Conservation (phyloP, 2,329 filamentous ascomycete species). For the Aspergillus fumigatiaffinis region DNA sequence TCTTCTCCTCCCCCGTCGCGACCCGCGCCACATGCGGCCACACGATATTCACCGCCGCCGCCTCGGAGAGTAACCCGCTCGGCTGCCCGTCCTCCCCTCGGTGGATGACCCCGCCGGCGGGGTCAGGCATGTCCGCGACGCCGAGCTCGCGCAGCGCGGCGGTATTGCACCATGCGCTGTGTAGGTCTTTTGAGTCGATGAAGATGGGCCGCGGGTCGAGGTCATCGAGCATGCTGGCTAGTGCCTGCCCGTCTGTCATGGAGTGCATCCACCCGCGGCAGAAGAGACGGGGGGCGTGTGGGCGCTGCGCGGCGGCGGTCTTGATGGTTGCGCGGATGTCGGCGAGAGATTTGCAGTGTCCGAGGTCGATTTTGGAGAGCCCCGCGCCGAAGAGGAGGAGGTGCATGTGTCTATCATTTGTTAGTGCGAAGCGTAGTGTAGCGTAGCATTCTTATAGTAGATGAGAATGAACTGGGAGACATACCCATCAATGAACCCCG, state of each 20-base stretch:
- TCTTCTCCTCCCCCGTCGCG: constrained; percentile 40
- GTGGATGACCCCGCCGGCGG: constrained; percentile 45
- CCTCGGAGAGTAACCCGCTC: constrained; percentile 45
- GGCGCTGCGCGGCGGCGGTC: constrained; percentile 34
- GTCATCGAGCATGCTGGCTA: constrained; percentile 45
- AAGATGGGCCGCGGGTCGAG: constrained; percentile 47
- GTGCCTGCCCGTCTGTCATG: constrained; percentile 41
- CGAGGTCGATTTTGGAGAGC: constrained; percentile 43
- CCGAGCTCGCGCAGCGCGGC: constrained; percentile 45
- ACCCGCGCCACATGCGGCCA: constrained; percentile 47
- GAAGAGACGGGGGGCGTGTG: constrained; percentile 39
- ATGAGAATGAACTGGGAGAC: constrained; percentile 27
- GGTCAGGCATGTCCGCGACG: constrained; percentile 37
- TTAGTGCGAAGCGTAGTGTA: not conserved
- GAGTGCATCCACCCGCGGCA: constrained; percentile 49
- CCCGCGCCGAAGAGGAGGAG: constrained; percentile 46
- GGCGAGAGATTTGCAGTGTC: constrained; percentile 36
- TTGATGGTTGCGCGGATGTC: constrained; percentile 43
- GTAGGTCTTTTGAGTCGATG: constrained; percentile 48
- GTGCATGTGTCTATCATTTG: constrained; percentile 24
- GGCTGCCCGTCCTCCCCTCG: constrained; percentile 38
- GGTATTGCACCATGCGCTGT: constrained; percentile 50
- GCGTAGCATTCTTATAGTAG: not conserved
- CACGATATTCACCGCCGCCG: constrained; percentile 42
- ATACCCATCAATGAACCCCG: constrained; percentile 49